Evolutionary conservation across 2,329 filamentous ascomycete genomes (phyloP), one percentile per base, ranked within the genome.

Genomic region (Sclerotinia sclerotiorum): DNA sequence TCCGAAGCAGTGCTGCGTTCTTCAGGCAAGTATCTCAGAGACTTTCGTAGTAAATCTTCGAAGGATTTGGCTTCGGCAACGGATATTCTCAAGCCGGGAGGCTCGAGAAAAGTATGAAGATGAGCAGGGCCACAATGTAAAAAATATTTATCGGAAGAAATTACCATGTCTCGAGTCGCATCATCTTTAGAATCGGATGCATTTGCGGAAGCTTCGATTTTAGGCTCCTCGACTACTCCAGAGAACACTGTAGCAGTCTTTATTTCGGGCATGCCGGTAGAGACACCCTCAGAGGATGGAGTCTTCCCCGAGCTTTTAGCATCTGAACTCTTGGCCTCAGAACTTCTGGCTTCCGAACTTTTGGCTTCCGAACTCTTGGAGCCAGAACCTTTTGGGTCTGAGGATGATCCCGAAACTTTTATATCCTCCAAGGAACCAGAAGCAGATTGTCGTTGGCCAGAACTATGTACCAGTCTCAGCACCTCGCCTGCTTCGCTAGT

Each of bases 211-310:
- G 5, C 2, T 21, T 42, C 13, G 2, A 8, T 13, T 21, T 27
- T 3, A 21, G 5, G 1, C 2, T 55, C 17, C 39, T 52, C 42
- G 11, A n/a, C 8, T 13, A 21, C 17, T 21, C 5, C 29, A 21
- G 39, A 3, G 2, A 49, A 24, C 24, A 6, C 32, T 6, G 27
- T 29, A 11, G 2, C 17, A 29, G 15, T 11, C 39, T 27, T 57
- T 8, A 29, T n/a, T 21, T 19, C 19, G n/a, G n/a, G 24, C 15
- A 3, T 8, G 27, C 32, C 66, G 11, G 65, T 70, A 6, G 69
- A 69, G 15, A 73, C 52, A 29, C 71, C 70, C 62, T 73, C 71
- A 3, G 71, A 73, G 10, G 71, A 70, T 3, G 69, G 67, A 19
- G 65, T 70, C 32, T 72, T 72, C 15, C 67, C 70, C 44, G 64